Conservation (phyloP, 2,329 filamentous ascomycete genomes). For the Diatrype stigma region DNA sequence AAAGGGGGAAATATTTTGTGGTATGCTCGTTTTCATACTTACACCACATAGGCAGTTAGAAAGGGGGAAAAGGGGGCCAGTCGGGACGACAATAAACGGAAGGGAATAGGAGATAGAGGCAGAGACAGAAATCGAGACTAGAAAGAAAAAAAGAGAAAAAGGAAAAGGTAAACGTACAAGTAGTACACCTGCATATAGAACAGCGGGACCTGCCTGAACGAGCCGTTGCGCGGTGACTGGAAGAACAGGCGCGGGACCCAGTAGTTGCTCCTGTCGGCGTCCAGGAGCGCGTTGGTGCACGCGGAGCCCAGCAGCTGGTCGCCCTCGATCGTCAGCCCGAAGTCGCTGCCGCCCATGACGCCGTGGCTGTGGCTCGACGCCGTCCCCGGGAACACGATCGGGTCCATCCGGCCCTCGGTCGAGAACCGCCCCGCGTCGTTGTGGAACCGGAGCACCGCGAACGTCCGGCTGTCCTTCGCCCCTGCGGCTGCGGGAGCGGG, state of each 20-base stretch:
- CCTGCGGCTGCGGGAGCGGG: no score
- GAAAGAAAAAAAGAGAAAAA: not conserved
- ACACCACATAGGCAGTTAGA: not conserved
- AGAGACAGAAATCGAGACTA: not conserved
- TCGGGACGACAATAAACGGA: no score
- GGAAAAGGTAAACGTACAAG: constrained; percentile 29
- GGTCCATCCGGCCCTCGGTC: constrained; percentile 48
- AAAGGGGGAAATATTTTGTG: no score
- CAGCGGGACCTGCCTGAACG: constrained; percentile 50
- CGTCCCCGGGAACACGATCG: constrained; percentile 46
- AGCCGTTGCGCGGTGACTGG: constrained; percentile 44
- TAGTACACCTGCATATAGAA: constrained; percentile 53
- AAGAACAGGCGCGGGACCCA: constrained; percentile 60
- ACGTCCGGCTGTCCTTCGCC: not conserved
- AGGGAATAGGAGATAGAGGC: not conserved
- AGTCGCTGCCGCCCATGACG: constrained; percentile 52
- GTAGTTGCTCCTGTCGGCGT: constrained; percentile 57
- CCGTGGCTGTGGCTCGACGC: constrained; percentile 51
- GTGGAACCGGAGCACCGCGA: not conserved
- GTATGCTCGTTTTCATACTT: no score
- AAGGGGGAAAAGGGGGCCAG: no score
- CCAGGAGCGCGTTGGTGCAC: constrained; percentile 56
- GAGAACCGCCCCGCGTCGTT: not conserved
- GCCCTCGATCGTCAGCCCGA: constrained; percentile 41
- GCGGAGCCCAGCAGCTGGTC: constrained; percentile 41